phyloP scores from a whole-genome alignment of 2,329 filamentous ascomycete genomes.

The Parascedosporium putredinis region DNA sequence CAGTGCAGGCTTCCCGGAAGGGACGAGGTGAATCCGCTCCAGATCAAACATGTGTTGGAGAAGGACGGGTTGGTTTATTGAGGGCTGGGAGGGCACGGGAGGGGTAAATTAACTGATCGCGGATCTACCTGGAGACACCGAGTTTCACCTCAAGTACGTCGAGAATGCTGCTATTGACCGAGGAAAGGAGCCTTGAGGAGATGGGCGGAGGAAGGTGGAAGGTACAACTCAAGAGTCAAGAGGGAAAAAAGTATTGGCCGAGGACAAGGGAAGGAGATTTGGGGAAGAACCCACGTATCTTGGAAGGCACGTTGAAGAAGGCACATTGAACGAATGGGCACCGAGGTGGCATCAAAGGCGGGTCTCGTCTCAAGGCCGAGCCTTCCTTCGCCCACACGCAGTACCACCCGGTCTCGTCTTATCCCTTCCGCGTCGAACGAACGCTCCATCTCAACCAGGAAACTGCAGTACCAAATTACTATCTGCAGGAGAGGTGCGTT shows the following conservation, averaged over 20 bases:
- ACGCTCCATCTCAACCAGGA: neutral
- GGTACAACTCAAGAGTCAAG: neutral
- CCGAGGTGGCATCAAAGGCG: neutral
- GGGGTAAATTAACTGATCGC: slow-evolving; percentile 5
- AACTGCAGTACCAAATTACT: neutral
- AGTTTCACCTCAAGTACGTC: slow-evolving; percentile 1
- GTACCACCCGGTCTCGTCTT: neutral
- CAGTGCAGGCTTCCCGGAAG: neutral
- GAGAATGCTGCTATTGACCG: neutral
- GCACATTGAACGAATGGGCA: neutral
- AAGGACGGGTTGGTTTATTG: neutral
- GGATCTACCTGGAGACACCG: slow-evolving; percentile 5
- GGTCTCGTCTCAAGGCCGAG: neutral
- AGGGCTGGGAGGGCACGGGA: neutral
- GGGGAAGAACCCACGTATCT: too few species aligned
- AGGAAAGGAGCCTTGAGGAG: neutral
- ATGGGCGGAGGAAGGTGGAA: neutral
- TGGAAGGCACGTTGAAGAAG: neutral
- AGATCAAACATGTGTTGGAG: slow-evolving; percentile 2
- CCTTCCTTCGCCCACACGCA: neutral
- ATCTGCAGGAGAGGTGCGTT: neutral
- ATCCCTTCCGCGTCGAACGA: neutral
- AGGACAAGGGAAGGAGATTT: too few species aligned
- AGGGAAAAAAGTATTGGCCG: neutral
- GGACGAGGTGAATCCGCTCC: neutral